Conservation (phyloP, 2,329 filamentous ascomycete genomes). For the Colletotrichum melonis region DNA sequence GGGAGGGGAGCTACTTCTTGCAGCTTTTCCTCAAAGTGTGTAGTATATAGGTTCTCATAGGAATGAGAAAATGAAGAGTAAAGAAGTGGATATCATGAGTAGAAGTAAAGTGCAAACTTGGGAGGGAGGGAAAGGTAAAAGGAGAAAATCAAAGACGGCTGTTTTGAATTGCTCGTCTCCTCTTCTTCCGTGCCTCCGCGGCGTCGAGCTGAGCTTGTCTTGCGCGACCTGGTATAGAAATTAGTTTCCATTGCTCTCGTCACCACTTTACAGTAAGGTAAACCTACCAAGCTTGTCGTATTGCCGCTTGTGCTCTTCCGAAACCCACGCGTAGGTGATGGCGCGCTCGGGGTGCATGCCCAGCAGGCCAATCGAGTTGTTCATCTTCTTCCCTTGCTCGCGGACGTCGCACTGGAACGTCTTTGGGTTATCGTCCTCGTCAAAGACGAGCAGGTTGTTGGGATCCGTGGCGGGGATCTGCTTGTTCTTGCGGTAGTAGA, state of each 20-base stretch:
- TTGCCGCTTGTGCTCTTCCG: conserved; percentile 37
- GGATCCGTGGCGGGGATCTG: conserved; percentile 36
- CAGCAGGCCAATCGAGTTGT: conserved; percentile 41
- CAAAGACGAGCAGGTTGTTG: conserved; percentile 35
- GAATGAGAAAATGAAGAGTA: too few species aligned
- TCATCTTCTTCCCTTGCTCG: conserved; percentile 40
- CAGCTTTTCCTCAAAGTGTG: neutral
- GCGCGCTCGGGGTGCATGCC: conserved; percentile 48
- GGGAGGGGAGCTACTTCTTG: neutral
- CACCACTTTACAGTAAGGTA: neutral
- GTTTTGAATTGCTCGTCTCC: conserved; percentile 33
- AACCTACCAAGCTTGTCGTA: conserved; percentile 44
- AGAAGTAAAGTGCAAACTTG: neutral
- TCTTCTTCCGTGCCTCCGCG: conserved; percentile 33
- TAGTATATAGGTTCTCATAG: neutral
- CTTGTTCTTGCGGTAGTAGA: conserved; percentile 39
- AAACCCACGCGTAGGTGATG: conserved; percentile 46
- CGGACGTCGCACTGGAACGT: conserved; percentile 39
- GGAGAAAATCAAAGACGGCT: conserved; percentile 15
- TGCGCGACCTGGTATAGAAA: conserved; percentile 9
- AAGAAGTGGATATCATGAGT: conserved; percentile 24
- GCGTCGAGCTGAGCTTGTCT: conserved; percentile 36
- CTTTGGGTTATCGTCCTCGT: conserved; percentile 34
- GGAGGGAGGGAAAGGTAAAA: neutral
- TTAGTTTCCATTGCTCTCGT: neutral